phyloP scores from a whole-genome alignment of 2,329 filamentous ascomycete species.

The Microsporum ferrugineum region DNA sequence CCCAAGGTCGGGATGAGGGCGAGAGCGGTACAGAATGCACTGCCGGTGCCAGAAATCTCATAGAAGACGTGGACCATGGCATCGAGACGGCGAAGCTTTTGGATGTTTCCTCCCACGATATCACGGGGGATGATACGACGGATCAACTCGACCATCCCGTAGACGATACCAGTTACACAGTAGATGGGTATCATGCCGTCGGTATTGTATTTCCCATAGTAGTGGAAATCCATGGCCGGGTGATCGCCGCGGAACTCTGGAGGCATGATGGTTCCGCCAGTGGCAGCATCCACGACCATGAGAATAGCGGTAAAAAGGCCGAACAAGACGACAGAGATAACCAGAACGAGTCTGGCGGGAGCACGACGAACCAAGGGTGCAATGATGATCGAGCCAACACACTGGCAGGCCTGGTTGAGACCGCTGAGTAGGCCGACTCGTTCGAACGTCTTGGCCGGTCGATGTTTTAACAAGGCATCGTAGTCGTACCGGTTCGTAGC shows the following conservation, averaged over 20 bases:
- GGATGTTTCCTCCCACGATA: conserved; percentile 41
- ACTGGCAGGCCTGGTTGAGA: conserved; percentile 42
- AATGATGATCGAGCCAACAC: conserved; percentile 41
- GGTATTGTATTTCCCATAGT: conserved; percentile 40
- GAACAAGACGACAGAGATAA: conserved; percentile 36
- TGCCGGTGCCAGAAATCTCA: conserved; percentile 39
- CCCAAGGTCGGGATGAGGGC: conserved; percentile 41
- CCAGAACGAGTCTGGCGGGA: conserved; percentile 38
- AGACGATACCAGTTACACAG: conserved; percentile 32
- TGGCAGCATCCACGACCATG: conserved; percentile 39
- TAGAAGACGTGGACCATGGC: conserved; percentile 39
- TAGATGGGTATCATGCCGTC: conserved; percentile 43
- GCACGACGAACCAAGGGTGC: conserved; percentile 41
- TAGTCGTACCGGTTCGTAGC: conserved; percentile 42
- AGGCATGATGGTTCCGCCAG: conserved; percentile 37
- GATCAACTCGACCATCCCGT: conserved; percentile 44
- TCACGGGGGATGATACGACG: conserved; percentile 42
- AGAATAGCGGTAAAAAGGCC: conserved; percentile 39
- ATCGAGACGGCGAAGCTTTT: conserved; percentile 41
- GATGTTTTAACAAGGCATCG: conserved; percentile 26
- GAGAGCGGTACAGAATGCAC: conserved; percentile 40
- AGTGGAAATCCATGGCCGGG: conserved; percentile 30
- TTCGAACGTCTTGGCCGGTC: conserved; percentile 34
- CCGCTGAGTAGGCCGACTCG: conserved; percentile 39
- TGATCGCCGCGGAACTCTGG: conserved; percentile 20